Conservation (phyloP, 2,329 filamentous ascomycete species). For the Kalmusia sp. region DNA sequence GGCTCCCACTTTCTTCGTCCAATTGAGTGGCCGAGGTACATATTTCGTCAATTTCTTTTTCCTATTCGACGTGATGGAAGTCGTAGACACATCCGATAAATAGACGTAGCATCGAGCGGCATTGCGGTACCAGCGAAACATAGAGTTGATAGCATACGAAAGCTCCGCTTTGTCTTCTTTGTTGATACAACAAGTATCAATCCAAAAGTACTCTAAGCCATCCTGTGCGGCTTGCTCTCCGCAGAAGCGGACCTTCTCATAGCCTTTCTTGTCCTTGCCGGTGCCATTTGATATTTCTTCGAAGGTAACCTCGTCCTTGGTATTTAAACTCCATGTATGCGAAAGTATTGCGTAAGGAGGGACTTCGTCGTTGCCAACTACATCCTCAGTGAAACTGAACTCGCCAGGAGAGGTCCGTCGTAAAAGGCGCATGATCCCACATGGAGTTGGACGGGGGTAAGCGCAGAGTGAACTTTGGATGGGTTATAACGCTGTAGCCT, state of each 20-base stretch:
- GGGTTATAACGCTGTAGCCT: too few species aligned
- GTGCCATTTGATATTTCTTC: background rate
- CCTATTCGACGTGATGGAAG: background rate
- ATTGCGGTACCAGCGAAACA: background rate
- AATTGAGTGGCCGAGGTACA: too few species aligned
- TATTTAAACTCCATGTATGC: background rate
- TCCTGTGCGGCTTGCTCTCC: background rate
- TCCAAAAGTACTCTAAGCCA: background rate
- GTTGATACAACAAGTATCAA: too few species aligned
- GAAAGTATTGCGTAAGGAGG: slow-evolving; percentile 1
- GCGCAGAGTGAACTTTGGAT: too few species aligned
- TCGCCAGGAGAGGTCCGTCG: background rate
- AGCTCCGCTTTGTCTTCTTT: too few species aligned
- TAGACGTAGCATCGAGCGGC: background rate
- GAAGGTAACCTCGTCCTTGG: background rate
- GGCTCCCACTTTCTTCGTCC: too few species aligned
- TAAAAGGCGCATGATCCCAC: background rate
- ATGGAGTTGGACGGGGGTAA: background rate
- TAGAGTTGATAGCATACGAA: too few species aligned
- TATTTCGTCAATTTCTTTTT: too few species aligned
- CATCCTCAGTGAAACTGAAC: background rate
- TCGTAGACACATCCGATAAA: background rate
- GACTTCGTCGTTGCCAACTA: background rate
- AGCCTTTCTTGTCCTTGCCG: background rate
- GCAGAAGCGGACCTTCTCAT: background rate